A percentile compares a stretch with the other conserved stretches of the same genome.
Conservation (phyloP, 2,329 filamentous ascomycete genomes). For the Cryphonectria naterciae region DNA sequence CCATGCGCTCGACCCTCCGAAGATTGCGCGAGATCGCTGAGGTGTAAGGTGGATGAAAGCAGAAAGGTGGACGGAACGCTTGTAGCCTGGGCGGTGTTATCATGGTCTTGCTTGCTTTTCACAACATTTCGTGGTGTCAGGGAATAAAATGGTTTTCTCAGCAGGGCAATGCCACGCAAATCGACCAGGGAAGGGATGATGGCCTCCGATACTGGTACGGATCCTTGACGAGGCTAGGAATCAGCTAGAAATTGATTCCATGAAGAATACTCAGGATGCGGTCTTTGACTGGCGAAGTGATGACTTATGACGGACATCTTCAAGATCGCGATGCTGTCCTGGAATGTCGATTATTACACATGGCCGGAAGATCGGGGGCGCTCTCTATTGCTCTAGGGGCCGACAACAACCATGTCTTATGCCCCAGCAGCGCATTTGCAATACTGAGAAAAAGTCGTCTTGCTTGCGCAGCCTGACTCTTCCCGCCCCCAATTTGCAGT, state of each 20-base stretch:
- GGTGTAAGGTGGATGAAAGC: constrained; percentile 64
- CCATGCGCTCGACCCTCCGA: constrained; percentile 94
- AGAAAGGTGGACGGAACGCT: constrained; percentile 31
- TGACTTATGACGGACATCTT: background rate
- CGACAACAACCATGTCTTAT: background rate
- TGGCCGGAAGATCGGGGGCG: background rate
- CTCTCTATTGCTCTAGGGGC: background rate
- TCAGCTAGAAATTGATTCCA: constrained; percentile 29
- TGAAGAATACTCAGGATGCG: constrained; percentile 22
- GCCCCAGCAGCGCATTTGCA: background rate
- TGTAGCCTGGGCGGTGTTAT: constrained; percentile 30
- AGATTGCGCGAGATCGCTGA: constrained; percentile 97
- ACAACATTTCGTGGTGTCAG: constrained; percentile 31
- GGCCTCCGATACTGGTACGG: constrained; percentile 42
- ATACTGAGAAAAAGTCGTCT: background rate
- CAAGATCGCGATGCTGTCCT: too few species aligned
- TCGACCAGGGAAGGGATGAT: constrained; percentile 29
- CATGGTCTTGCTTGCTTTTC: constrained; percentile 31
- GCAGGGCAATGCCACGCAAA: constrained; percentile 28
- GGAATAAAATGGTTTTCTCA: constrained; percentile 30
- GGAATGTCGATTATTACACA: too few species aligned
- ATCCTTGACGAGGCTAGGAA: constrained; percentile 28
- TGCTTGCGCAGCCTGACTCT: background rate
- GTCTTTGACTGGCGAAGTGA: background rate
- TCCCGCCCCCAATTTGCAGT: background rate